phyloP scores from a whole-genome alignment of 192 early-diverging fungal genomes.

The Coemansia brasiliensis region DNA sequence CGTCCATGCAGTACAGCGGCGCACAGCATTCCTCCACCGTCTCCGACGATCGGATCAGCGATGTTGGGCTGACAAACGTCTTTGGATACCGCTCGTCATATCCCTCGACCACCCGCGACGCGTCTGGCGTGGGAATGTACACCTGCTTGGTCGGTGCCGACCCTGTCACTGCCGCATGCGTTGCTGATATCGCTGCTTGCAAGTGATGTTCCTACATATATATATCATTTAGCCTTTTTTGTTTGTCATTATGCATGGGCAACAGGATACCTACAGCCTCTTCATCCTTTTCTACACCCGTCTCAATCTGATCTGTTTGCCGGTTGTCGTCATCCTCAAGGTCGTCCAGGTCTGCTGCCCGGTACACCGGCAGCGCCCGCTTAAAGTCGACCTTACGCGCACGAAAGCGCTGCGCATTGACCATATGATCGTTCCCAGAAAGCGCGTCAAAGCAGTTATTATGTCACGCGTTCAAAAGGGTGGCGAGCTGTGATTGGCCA shows the following conservation, averaged over 20 bases:
- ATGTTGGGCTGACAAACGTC: conserved; percentile 70
- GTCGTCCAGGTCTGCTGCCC: conserved; percentile 79
- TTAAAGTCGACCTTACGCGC: conserved; percentile 88
- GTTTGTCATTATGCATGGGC: too few relatives aligned
- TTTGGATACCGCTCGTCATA: conserved; percentile 71
- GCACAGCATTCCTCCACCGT: conserved; percentile 86
- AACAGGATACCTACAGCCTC: conserved; percentile 65
- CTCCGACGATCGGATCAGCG: conserved; percentile 83
- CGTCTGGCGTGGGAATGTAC: conserved; percentile 93
- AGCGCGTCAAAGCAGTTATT: not conserved
- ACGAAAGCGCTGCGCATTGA: conserved; percentile 64
- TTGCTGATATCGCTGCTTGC: conserved; percentile 85
- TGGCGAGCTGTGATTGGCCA: not conserved
- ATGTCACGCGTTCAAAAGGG: not conserved
- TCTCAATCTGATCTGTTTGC: conserved; percentile 61
- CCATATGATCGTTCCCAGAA: conserved; percentile 25
- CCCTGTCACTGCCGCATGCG: conserved; percentile 64
- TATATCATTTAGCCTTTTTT: too few relatives aligned
- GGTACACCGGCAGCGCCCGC: conserved; percentile 78
- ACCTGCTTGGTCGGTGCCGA: conserved; percentile 58
- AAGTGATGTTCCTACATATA: conserved; percentile 88
- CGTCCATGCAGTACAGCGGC: conserved; percentile 87
- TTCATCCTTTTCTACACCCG: conserved; percentile 98
- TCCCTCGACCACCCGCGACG: conserved; percentile 65
- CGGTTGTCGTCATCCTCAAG: conserved; percentile 75